Conservation (phyloP, 2,329 filamentous ascomycete species). For the Passalora sequoiae region DNA sequence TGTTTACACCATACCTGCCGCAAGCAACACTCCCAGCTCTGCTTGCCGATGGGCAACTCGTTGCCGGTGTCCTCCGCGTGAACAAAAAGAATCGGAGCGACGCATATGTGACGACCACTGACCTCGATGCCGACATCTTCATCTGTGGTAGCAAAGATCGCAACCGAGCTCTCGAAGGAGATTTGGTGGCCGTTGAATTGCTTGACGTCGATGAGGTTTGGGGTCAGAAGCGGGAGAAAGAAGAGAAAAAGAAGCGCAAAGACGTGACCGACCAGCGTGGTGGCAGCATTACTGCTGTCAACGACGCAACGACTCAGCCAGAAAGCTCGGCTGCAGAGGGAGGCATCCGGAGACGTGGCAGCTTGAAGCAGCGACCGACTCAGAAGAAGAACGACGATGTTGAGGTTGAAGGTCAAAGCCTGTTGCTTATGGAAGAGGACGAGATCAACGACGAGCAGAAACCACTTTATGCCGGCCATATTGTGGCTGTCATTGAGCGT, state of each 20-base stretch:
- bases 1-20: slow-evolving; percentile 95
- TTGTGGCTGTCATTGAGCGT: slow-evolving; percentile 95
- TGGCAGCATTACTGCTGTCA: slow-evolving; percentile 64
- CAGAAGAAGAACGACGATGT: slow-evolving; percentile 99
- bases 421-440: slow-evolving; percentile 94
- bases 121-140: slow-evolving; percentile 97
- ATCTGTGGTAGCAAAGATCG: slow-evolving; percentile 99
- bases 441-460: slow-evolving; percentile 99
- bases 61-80: slow-evolving; percentile 91
- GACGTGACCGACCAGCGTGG: slow-evolving; percentile 91
- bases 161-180: slow-evolving; percentile 92
- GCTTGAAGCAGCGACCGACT: slow-evolving; percentile 89
- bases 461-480: slow-evolving; percentile 91
- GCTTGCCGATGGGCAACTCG: slow-evolving; percentile 84
- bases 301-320: slow-evolving; percentile 53
- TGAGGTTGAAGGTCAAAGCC: slow-evolving; percentile 94
- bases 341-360: slow-evolving; percentile 85
- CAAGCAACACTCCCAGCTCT: slow-evolving; percentile 90
- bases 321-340: slow-evolving; percentile 66
- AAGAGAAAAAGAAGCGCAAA: slow-evolving; percentile 99
- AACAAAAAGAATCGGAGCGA: slow-evolving; percentile 99
- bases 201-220: slow-evolving; percentile 98
- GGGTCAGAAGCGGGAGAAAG: slow-evolving; percentile 97
- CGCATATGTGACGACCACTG: slow-evolving; percentile 90
- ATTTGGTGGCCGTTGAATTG: slow-evolving; percentile 90